Conservation (phyloP, 768 basidiomycete genomes). For the Hericium coralloides region DNA sequence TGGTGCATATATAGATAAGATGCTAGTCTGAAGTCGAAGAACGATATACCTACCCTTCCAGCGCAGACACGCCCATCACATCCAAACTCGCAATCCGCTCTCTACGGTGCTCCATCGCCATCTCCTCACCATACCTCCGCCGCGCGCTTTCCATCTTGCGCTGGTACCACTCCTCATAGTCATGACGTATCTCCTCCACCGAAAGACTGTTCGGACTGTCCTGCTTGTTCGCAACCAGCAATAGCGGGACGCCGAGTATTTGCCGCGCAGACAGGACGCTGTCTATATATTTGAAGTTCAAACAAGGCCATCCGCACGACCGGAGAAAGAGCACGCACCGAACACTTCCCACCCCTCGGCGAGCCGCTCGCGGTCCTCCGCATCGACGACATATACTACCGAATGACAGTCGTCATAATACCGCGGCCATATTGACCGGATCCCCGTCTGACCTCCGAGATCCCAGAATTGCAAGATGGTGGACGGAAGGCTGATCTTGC, state of each 20-base stretch:
- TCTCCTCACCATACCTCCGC: constrained; percentile 31
- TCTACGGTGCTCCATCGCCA: constrained; percentile 20
- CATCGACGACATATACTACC: constrained; percentile 92
- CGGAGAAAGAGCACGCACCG: constrained; percentile 42
- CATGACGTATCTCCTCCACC: constrained; percentile 84
- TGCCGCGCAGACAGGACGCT: constrained; percentile 82
- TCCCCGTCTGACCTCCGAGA: constrained; percentile 89
- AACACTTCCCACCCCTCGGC: constrained; percentile 97
- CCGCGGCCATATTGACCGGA: constrained; percentile 86
- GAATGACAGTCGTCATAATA: constrained; percentile 98
- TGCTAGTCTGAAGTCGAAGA: background rate
- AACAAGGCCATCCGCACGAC: constrained; percentile 8
- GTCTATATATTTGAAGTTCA: constrained; percentile 35
- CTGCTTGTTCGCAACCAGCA: constrained; percentile 95
- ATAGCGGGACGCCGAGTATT: constrained; percentile 81
- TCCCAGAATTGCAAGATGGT: constrained; percentile 97
- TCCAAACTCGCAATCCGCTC: constrained; percentile 42
- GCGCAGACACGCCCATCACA: constrained; percentile 79
- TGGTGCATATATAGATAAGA: background rate
- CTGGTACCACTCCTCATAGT: constrained; percentile 84
- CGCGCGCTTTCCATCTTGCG: constrained; percentile 62
- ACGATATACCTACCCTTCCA: constrained; percentile 65
- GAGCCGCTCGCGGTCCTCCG: constrained; percentile 80
- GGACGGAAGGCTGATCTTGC: constrained; percentile 87
- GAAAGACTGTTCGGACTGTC: constrained; percentile 74